phyloP scores from a whole-genome alignment of 2,329 filamentous ascomycete species.

The Curvularia hawaiiensis region DNA sequence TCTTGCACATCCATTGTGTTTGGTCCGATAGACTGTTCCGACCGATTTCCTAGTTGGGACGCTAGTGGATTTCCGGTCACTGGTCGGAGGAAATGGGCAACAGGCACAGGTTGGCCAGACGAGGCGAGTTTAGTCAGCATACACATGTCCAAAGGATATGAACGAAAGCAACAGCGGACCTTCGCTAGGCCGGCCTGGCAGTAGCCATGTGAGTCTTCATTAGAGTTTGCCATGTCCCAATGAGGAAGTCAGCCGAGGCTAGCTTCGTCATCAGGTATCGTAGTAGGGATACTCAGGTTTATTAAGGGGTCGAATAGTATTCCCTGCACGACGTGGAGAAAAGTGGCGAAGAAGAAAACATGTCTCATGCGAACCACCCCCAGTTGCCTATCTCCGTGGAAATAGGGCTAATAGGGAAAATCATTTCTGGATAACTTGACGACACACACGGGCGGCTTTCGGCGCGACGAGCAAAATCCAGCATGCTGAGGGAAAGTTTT shows the following conservation, averaged over 20 bases:
- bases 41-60: not conserved
- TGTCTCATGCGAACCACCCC: not conserved
- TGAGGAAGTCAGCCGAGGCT: not conserved
- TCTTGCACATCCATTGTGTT: not conserved
- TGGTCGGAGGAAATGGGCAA: not conserved
- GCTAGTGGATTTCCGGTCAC: not conserved
- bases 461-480: not conserved
- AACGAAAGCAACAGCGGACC: not conserved
- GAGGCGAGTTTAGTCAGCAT: not conserved
- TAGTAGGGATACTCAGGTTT: too few relatives aligned
- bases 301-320: not conserved
- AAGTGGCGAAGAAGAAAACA: not conserved
- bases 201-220: not conserved
- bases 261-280: not conserved
- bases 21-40: not conserved
- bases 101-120: not conserved
- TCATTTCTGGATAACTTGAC: not conserved
- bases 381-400: not conserved
- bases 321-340: not conserved
- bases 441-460: not conserved
- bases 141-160: not conserved
- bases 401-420: not conserved
- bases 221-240: not conserved
- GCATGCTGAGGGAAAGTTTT: not conserved
- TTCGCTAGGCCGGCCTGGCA: not conserved